Base-by-base conservation (phyloP, 352 stramenopile genomes). In the Phytophthora fragariaefolia region DNA sequence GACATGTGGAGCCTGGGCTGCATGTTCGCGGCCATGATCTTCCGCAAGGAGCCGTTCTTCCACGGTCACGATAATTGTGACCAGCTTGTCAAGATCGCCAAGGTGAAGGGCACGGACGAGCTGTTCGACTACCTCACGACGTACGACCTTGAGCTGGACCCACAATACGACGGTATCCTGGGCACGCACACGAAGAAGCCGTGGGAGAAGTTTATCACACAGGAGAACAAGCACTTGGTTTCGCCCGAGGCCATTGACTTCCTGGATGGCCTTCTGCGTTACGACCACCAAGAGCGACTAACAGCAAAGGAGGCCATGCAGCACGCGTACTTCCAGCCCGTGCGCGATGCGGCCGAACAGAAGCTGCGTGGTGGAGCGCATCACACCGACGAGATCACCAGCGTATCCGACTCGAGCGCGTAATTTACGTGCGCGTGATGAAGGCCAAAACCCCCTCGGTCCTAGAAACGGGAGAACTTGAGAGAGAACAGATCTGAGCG, bases 1-100 rank as follows among this genome's bases (percentile, higher is more conserved):
- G 98, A 99, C 76, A 99, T 99, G 97, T 99, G 97, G 97, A 97
- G 85, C 55, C 79, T 99, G 12, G 98, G 98, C 18, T 99, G 97
- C 66, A 99, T 99, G 95, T 98, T 99, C 74, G 97, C 96, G n/a
- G 95, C 95, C n/a, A 99, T 99, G 97, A 99, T 99, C 73, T 99
- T 99, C 82, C 89, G 97, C 66, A 99, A 99, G 76, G 97, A 99
- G 73, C 97, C 97, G 6, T 99, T 99, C 74, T 99, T 99, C 81
- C 97, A 99, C 73, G 98, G 98, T 38, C 95, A 99, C 60, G 97
- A 99, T 73, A 99, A 99, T 76, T 99, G 98, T 72, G 98, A 99
- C 82, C 98, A 99, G 83, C 81, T 99, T 22, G 97, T 99, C 24
- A 99, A 99, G 80, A 99, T 99, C 70, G 97, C 95, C 57, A 99